Conservation (phyloP, 2,329 filamentous ascomycete species). For the Botrytis porri region DNA sequence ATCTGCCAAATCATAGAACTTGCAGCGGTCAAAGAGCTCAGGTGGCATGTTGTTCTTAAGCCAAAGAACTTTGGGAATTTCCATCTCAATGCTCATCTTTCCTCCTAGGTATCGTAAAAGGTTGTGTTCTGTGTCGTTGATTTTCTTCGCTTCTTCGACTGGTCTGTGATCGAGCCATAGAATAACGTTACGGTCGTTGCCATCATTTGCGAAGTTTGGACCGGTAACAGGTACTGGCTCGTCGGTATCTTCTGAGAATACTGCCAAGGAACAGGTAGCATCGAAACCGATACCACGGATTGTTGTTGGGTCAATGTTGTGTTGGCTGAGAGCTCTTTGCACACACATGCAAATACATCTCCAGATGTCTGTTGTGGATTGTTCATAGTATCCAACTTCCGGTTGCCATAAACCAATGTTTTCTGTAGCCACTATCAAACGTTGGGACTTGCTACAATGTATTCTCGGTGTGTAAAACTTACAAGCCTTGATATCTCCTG, state of each 20-base stretch:
- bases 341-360: constrained; percentile 88
- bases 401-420: constrained; percentile 80
- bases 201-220: constrained; percentile 75
- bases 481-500: constrained; percentile 76
- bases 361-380: constrained; percentile 98
- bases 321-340: constrained; percentile 75
- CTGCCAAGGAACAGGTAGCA: constrained; percentile 94
- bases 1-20: constrained; percentile 94
- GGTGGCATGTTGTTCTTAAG: constrained; percentile 97
- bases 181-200: constrained; percentile 89
- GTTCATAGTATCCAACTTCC: constrained; percentile 77
- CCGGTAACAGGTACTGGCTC: constrained; percentile 89
- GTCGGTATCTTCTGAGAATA: constrained; percentile 85
- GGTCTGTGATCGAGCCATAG: constrained; percentile 97
- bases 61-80: constrained; percentile 97
- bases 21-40: constrained; percentile 86
- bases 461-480: constrained; percentile 17
- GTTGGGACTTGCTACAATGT: constrained; percentile 20
- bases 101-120: constrained; percentile 94
- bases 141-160: constrained; percentile 83
- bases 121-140: constrained; percentile 91
- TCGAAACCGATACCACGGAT: constrained; percentile 95
- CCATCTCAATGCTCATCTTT: constrained; percentile 99
- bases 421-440: constrained; percentile 57
- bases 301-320: constrained; percentile 69